phyloP scores from a whole-genome alignment of 73 alveolate genomes.

The Paramecium tetraurelia region DNA sequence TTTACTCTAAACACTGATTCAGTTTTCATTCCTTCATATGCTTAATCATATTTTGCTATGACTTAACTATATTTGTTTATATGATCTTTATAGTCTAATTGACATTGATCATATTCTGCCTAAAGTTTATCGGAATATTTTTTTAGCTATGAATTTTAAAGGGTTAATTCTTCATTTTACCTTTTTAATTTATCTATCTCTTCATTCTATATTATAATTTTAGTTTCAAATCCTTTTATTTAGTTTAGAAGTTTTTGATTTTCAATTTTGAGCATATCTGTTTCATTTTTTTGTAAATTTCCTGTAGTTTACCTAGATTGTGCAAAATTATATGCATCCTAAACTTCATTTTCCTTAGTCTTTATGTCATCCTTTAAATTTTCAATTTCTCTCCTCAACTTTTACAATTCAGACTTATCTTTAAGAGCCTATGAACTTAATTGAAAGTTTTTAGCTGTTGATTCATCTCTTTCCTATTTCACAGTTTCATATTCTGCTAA shows the following conservation, averaged over 20 bases:
- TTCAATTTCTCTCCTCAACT: background rate
- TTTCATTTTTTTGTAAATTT: background rate
- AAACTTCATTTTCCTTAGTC: background rate
- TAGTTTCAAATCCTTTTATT: background rate
- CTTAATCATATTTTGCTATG: background rate
- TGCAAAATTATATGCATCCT: background rate
- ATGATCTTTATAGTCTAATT: too few species aligned
- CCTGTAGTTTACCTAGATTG: background rate
- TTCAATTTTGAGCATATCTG: background rate
- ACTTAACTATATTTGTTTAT: too few species aligned
- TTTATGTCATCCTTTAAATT: background rate
- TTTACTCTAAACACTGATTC: background rate
- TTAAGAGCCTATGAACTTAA: background rate
- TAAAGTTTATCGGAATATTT: background rate
- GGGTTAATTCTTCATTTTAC: background rate
- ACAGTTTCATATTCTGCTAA: background rate
- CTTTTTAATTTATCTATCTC: conserved; percentile 5
- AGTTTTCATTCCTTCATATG: conserved; percentile 16
- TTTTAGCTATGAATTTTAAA: background rate
- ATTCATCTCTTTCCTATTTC: background rate
- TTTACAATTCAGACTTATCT: background rate
- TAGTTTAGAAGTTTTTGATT: background rate
- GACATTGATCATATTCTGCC: background rate
- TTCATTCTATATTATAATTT: background rate
- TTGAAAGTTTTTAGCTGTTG: background rate